Evolutionary conservation across 164 flowering plant genomes (phyloP), one percentile per base, ranked within the genome.

Genomic region (Berberis thunbergii): DNA sequence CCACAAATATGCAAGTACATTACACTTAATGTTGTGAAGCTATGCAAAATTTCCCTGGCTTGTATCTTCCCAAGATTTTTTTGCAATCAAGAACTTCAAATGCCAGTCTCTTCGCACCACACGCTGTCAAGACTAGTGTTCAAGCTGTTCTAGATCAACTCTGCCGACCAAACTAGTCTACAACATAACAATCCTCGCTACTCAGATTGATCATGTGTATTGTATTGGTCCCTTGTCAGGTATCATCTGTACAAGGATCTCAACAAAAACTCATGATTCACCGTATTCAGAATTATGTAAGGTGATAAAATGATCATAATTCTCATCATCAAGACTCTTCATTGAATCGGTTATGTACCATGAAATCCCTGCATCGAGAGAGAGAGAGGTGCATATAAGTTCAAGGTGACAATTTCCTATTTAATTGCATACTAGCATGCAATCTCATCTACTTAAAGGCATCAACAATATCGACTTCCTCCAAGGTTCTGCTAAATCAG

Each of bases 261-360:
- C 53, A 6, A 39, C 2, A 48, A 69, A 43, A 46, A 45, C 12
- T 74, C 69, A 69, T 57, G 60, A 69, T 3, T 76, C 75, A 45
- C 67, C 74, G 64, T 72, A 77, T 38, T 82, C 83, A 8, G 86
- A 66, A 68, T 74, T 64, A 43, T 62, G 77, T 58, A 86, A 61
- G 43, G 70, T 61, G 63, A 86, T 73, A 53, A 76, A 77, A 70
- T 81, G 88, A 44, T 83, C 89, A 26, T 26, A 26, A 26, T 26
- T 0, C 26, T 26, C 89, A 41, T 84, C 83, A 7, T 78, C 89
- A 12, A 67, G n/a, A 57, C 59, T 60, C 71, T 88, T 88, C 39
- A 72, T 41, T 43, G 77, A 70, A 46, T 86, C 97, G 62, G 53
- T 61, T 0, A 76, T 43, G 50, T 83, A 84, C 93, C 93, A 88